Base-by-base conservation (phyloP, 148 eudicot species). In the Simmondsia chinensis region DNA sequence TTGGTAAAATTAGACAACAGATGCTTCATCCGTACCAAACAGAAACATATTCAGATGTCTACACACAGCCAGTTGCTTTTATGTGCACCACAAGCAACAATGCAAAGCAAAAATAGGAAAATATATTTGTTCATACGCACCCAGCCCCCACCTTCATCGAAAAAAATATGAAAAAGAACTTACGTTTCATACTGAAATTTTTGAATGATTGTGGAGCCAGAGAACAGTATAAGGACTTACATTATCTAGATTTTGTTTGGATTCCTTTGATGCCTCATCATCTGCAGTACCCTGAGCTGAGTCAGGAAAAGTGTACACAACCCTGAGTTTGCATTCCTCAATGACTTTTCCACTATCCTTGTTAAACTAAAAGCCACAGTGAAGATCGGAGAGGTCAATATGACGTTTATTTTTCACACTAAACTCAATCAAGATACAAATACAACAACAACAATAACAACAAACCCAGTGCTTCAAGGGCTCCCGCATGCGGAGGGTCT, bases 311-410 rank as follows among this genome's bases (percentile, higher is more conserved):
- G 65, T 23, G 39, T 79, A 87, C 13, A 76, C 66, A 59, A 87
- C 93, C 65, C 61, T 74, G 37, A 87, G 87, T 72, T 82, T 82
- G 71, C 69, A 63, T 43, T 87, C 96, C 55, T 87, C 87, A 52
- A 82, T 33, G 24, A 50, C 52, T 64, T 56, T 79, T 56, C 87
- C 93, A 60, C 74, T 72, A 18, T 87, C 96, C 61, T 87, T 87
- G 58, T 48, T 76, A 55, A 87, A 87, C 96, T 87, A 63, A 16
- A 16, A 57, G n/a, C 14, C 50, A 52, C 8, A 54, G 14, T 20
- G 17, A 40, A 12, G 32, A 3, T 14, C 12, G 43, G 40, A 61
- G 9, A 19, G 16, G 28, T 12, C n/a, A 41, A 43, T n/a, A n/a
- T n/a, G n/a, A n/a, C n/a, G n/a, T 21, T 18, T 20, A 25, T 8